These are phyloP conservation scores for Suillus fuscotomentosus DNA, from an alignment of 768 basidiomycete species.

Conservation along the genomic window DNA sequence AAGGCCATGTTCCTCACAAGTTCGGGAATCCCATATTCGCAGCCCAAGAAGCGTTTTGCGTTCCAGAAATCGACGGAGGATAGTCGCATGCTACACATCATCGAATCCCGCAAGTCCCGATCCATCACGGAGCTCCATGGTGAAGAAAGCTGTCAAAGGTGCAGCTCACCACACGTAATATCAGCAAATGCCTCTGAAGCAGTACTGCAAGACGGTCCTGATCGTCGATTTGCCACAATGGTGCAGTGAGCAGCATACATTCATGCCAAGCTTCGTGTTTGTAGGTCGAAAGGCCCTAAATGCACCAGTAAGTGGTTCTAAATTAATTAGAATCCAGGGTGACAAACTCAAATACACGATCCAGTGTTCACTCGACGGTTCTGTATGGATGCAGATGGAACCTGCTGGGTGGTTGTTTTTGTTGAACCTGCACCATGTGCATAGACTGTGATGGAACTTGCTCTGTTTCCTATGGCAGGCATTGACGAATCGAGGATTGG, in stretches of 20 bases:
- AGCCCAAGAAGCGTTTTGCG: too few relatives aligned
- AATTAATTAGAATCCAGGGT: conserved; percentile 40
- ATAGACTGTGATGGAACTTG: conserved; percentile 54
- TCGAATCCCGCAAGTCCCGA: too few relatives aligned
- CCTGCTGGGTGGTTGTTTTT: conserved; percentile 15
- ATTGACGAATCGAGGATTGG: conserved; percentile 58
- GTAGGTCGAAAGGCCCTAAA: conserved; percentile 60
- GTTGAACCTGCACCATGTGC: conserved; percentile 18
- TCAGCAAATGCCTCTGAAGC: conserved; percentile 25
- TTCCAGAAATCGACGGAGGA: too few relatives aligned
- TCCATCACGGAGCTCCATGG: too few relatives aligned
- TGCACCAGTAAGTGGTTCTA: neutral
- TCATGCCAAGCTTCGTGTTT: conserved; percentile 66
- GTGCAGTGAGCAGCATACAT: conserved; percentile 52
- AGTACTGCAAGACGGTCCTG: conserved; percentile 22
- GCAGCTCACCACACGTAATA: conserved; percentile 37
- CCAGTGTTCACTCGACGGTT: conserved; percentile 57
- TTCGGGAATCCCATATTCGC: too few relatives aligned
- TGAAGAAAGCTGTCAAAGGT: too few relatives aligned
- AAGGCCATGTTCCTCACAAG: too few relatives aligned
- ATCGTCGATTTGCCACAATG: conserved; percentile 46
- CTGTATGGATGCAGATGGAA: conserved; percentile 30
- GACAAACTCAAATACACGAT: conserved; percentile 62
- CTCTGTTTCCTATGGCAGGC: conserved; percentile 66
- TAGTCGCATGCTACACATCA: too few relatives aligned